A percentile compares a stretch with the other conserved stretches of the same genome.
These are phyloP conservation scores for Ceratocystis papillata DNA, from an alignment of 2,329 filamentous ascomycete genomes.

Conservation along the genomic window DNA sequence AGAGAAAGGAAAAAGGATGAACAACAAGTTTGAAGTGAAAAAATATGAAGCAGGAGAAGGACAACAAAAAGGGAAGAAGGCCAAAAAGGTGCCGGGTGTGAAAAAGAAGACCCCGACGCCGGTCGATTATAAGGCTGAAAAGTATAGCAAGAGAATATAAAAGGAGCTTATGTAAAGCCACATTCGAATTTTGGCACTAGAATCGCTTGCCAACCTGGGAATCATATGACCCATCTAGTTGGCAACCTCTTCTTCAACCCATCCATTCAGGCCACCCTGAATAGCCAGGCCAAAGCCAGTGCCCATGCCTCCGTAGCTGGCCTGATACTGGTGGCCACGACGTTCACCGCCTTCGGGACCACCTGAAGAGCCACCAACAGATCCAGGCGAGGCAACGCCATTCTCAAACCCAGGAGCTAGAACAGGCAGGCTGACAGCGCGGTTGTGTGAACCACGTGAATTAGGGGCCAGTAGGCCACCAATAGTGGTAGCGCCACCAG, in stretches of 20 bases:
- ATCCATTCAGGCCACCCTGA: slow-evolving; percentile 53
- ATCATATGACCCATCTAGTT: slow-evolving; percentile 37
- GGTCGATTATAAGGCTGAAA: slow-evolving; percentile 22
- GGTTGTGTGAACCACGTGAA: slow-evolving; percentile 52
- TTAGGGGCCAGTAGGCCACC: slow-evolving; percentile 67
- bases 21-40: slow-evolving; percentile 28
- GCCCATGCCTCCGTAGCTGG: slow-evolving; percentile 50
- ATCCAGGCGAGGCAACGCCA: slow-evolving; percentile 41
- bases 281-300: slow-evolving; percentile 51
- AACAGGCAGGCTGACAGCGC: slow-evolving; percentile 78
- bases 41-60: slow-evolving; percentile 21
- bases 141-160: slow-evolving; percentile 18
- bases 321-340: slow-evolving; percentile 56
- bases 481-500: slow-evolving; percentile 55
- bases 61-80: slow-evolving; percentile 14
- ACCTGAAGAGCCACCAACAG: slow-evolving; percentile 29
- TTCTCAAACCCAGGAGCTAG: slow-evolving; percentile 55
- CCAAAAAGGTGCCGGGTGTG: background rate
- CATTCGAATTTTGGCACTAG: slow-evolving; percentile 10
- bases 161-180: slow-evolving; percentile 16
- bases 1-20: slow-evolving; percentile 28
- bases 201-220: background rate
- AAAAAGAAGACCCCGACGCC: slow-evolving; percentile 5
- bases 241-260: slow-evolving; percentile 56
- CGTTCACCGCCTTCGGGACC: slow-evolving; percentile 40